A percentile compares a stretch with the other conserved stretches of the same genome.
Evolutionary conservation across 352 stramenopile species (phyloP).

Genomic region (Phytophthora meadii): DNA sequence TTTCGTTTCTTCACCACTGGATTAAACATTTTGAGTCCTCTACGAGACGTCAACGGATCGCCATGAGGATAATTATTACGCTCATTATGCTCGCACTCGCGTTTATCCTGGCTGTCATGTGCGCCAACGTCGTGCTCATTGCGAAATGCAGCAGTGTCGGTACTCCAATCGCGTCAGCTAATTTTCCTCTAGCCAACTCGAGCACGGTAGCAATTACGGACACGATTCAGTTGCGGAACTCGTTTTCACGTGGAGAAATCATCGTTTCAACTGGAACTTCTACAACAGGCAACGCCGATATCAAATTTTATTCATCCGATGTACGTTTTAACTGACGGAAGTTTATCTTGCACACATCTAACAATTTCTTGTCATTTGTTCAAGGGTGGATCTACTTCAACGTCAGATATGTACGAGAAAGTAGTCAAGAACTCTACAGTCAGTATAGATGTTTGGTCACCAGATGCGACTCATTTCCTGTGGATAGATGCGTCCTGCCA

Average conservation of each 20-base stretch:
- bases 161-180: slow-evolving; percentile 51
- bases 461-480: slow-evolving; percentile 55
- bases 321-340: slow-evolving; percentile 21
- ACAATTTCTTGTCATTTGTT: slow-evolving; percentile 4
- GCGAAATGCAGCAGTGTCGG: slow-evolving; percentile 75
- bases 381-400: slow-evolving; percentile 6
- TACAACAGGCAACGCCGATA: slow-evolving; percentile 33
- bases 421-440: slow-evolving; percentile 33
- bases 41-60: slow-evolving; percentile 67
- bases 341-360: not conserved
- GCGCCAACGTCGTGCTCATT: slow-evolving; percentile 70
- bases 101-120: slow-evolving; percentile 65
- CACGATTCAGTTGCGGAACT: slow-evolving; percentile 43
- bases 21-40: slow-evolving; percentile 62
- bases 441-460: slow-evolving; percentile 34
- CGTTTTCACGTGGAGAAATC: slow-evolving; percentile 54
- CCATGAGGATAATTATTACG: slow-evolving; percentile 60
- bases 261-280: slow-evolving; percentile 28
- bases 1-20: slow-evolving; percentile 59
- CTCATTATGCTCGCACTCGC: slow-evolving; percentile 54
- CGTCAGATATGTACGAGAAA: slow-evolving; percentile 40
- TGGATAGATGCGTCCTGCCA: slow-evolving; percentile 79
- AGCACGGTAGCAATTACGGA: slow-evolving; percentile 12
- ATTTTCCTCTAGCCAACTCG: slow-evolving; percentile 45
- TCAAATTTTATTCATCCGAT: slow-evolving; percentile 57